A percentile compares a stretch with the other conserved stretches of the same genome.
These are phyloP conservation scores for Rosellinia necatrix DNA, from an alignment of 2,329 filamentous ascomycete species.

Conservation along the genomic window DNA sequence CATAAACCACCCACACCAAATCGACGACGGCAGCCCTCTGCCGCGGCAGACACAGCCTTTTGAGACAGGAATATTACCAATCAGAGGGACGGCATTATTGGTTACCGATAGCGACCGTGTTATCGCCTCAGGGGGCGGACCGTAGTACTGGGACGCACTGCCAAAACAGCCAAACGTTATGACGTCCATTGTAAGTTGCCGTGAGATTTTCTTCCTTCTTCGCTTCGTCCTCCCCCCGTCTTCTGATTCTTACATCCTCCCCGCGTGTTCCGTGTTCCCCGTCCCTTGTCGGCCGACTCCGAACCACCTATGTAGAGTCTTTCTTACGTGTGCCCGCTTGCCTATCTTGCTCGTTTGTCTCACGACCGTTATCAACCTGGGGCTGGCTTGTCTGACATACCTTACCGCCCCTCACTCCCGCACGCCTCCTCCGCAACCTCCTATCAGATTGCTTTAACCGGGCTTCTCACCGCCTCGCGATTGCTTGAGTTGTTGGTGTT, in stretches of 20 bases:
- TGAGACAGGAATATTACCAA: slow-evolving; percentile 4
- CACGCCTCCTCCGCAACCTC: slow-evolving; percentile 2
- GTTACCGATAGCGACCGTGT: slow-evolving; percentile 5
- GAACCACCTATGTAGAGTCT: slow-evolving; percentile 8
- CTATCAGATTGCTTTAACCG: background rate
- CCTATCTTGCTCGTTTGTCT: slow-evolving; percentile 21
- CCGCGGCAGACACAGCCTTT: background rate
- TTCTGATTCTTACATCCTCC: slow-evolving; percentile 10
- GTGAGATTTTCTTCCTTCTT: background rate
- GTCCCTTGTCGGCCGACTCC: slow-evolving; percentile 5
- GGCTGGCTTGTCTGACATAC: slow-evolving; percentile 19
- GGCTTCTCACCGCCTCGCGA: slow-evolving; percentile 22
- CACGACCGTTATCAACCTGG: slow-evolving; percentile 20
- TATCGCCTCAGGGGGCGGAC: slow-evolving; percentile 7
- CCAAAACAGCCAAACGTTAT: slow-evolving; percentile 35
- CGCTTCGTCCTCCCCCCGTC: slow-evolving; percentile 20
- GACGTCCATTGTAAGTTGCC: slow-evolving; percentile 43
- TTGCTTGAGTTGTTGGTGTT: slow-evolving; percentile 5
- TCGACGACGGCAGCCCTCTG: background rate
- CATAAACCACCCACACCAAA: slow-evolving; percentile 1
- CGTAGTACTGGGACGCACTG: slow-evolving; percentile 27
- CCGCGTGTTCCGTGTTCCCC: background rate
- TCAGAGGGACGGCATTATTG: slow-evolving; percentile 9
- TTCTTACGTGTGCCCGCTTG: slow-evolving; percentile 6
- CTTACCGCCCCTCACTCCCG: slow-evolving; percentile 11